Percentiles rank a stretch among this genome's conserved stretches.
These are phyloP conservation scores for Jacaranda mimosifolia DNA, from an alignment of 257 asterid species.

Conservation along the genomic window DNA sequence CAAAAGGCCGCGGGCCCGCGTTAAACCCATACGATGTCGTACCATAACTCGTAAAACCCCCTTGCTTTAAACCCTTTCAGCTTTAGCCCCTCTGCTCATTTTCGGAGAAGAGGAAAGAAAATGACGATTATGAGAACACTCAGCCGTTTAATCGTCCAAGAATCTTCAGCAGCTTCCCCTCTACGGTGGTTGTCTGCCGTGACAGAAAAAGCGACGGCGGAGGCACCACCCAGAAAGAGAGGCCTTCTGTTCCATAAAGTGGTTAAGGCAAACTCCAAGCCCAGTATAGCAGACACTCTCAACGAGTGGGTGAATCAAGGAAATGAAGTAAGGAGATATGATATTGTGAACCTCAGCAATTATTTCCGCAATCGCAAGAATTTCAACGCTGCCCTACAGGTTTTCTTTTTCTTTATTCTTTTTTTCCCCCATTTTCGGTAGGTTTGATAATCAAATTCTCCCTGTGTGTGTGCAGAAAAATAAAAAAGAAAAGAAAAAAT, in stretches of 20 bases:
- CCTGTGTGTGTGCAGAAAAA: no score
- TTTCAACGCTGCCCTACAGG: slow-evolving; percentile 66
- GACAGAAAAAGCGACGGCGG: slow-evolving; percentile 28
- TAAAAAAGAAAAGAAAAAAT: no score
- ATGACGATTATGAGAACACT: slow-evolving; percentile 42
- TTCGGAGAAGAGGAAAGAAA: not conserved
- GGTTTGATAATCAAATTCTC: no score
- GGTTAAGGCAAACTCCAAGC: slow-evolving; percentile 35
- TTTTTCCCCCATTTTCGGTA: no score
- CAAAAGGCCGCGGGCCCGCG: no score
- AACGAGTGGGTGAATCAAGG: slow-evolving; percentile 52
- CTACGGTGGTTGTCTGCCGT: slow-evolving; percentile 51
- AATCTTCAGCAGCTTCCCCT: slow-evolving; percentile 31
- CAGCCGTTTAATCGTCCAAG: slow-evolving; percentile 40
- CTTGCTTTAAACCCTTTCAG: slow-evolving; percentile 36
- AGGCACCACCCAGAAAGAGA: slow-evolving; percentile 31
- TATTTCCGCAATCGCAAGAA: slow-evolving; percentile 52
- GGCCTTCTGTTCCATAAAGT: slow-evolving; percentile 43
- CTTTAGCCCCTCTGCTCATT: slow-evolving; percentile 14
- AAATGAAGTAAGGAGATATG: slow-evolving; percentile 34
- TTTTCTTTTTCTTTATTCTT: not conserved
- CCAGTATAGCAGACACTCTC: slow-evolving; percentile 43
- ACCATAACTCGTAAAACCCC: slow-evolving; percentile 6
- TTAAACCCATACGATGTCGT: no score
- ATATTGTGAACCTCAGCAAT: slow-evolving; percentile 43